Evolutionary conservation across 1,284 basidiomycete genomes (phyloP), one percentile per base, ranked within the genome.

Genomic region (Ustanciosporium gigantosporum): DNA sequence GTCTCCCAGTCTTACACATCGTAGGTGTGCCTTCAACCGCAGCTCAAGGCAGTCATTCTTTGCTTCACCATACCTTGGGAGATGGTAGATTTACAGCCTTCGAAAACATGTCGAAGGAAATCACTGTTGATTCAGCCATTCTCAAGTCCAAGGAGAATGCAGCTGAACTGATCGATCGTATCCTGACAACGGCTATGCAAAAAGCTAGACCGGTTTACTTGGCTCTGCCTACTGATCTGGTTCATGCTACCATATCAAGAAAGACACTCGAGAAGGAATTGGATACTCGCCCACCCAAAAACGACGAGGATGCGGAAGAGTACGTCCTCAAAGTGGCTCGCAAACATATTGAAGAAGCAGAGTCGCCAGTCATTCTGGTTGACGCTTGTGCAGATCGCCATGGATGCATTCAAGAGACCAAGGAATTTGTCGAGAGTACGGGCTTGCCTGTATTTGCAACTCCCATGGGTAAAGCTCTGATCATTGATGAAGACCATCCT

Each of bases 1-100:
- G 90, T 80, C 86, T 97, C 5, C 93, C 93, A 7, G 84, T 97
- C 4, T 82, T 97, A 5, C 93, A 97, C 76, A 85, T 97, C 38
- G 93, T 88, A 39, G 93, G 93, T 49, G 86, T 86, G 1, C 92
- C 93, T 0, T 88, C 85, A 61, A 89, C 87, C 2, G 67, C 80
- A 13, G 86, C 90, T 61, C 86, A 89, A 68, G 86, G 84, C 23
- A 59, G 70, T 15, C 65, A 72, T 5, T 71, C 74, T 3, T 47
- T 80, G 25, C 68, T 81, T n/a, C 80, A 80, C 60, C 79, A 80
- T 64, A 79, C 74, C 13, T 39, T 76, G 36, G 74, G 70, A 17
- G 70, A 75, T 46, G 62, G 68, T 24, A 23, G 62, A 1, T 83
- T 86, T 72, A 86, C 88, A 51, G 90, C 88, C 17, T 97, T 92